Conservation (phyloP, 148 eudicot species). For the Persicaria tinctoria region DNA sequence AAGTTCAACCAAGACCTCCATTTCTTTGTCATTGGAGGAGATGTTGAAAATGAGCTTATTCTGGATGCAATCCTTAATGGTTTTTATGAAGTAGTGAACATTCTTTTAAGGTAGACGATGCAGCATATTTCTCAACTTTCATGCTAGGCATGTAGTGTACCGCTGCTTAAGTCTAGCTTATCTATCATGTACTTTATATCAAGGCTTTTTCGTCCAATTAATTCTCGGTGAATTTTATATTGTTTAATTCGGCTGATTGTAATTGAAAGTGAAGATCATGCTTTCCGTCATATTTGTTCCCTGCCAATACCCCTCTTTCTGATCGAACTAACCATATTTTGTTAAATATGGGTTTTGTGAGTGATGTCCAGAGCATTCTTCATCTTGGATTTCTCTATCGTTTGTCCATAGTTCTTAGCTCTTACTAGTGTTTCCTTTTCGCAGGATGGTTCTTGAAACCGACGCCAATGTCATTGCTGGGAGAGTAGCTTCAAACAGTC, state of each 20-base stretch:
- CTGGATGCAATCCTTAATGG: conserved; percentile 85
- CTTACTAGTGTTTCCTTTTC: neutral
- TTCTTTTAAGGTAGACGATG: conserved; percentile 59
- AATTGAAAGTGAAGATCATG: no score
- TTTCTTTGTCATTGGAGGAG: conserved; percentile 95
- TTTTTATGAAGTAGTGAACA: conserved; percentile 71
- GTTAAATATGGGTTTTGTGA: neutral
- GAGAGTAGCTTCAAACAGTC: conserved; percentile 62
- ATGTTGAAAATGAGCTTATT: conserved; percentile 86
- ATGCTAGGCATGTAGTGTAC: neutral
- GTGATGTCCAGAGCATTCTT: neutral
- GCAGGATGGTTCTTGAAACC: conserved; percentile 94
- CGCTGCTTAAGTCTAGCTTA: neutral
- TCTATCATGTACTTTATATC: neutral
- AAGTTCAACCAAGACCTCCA: conserved; percentile 89
- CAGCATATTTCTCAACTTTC: neutral
- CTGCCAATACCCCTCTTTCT: no score
- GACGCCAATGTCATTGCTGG: conserved; percentile 84
- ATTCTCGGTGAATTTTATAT: no score
- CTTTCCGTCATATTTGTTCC: no score
- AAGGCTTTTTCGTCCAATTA: neutral
- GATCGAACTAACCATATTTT: no score
- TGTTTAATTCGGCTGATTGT: no score
- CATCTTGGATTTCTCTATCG: neutral
- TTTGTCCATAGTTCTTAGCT: neutral